Base-by-base conservation (phyloP, 2,329 filamentous ascomycete genomes). In the Cyanodermella asteris region DNA sequence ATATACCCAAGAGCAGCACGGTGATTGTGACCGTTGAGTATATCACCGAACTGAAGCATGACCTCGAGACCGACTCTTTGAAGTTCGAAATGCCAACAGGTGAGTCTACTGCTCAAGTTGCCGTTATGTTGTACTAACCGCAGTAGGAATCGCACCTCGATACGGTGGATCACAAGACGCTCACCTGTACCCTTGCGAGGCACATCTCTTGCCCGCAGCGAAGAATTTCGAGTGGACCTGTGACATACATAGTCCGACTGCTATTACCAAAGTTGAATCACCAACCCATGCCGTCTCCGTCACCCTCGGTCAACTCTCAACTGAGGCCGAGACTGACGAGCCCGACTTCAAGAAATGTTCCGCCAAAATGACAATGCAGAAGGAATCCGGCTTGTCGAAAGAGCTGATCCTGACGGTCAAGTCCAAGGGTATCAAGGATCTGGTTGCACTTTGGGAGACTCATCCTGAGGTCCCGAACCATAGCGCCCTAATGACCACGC, bases 31-130 rank as follows among this genome's bases (percentile, higher is more conserved):
- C 70, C 7, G 63, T 78, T 28, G 63, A 54, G 0, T 77, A 74
- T 32, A 53, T 76, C 4, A 68, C 66, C 3, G 72, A 80, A 41
- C 53, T 80, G 27, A 75, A 75, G 46, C 68, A 77, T 34, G 72
- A 78, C 38, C 60, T 66, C 21, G 64, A 70, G 32, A 53, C 62
- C 3, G 68, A 80, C 37, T 70, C 70, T 5, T 51, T 73, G 14
- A 60, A 71, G 5, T 73, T 72, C 39, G 77, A 64, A 4, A 61
- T 81, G 4, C 74, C 73, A 0, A n/a, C n/a, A n/a, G n/a, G n/a
- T n/a, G n/a, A n/a, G n/a, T n/a, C n/a, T n/a, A n/a, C n/a, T n/a
- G n/a, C n/a, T n/a, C n/a, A n/a, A n/a, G n/a, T n/a, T n/a, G n/a
- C n/a, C n/a, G n/a, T n/a, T n/a, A n/a, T n/a, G n/a, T n/a, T n/a